Conservation (phyloP, 768 basidiomycete genomes). For the Suillus fuscotomentosus region DNA sequence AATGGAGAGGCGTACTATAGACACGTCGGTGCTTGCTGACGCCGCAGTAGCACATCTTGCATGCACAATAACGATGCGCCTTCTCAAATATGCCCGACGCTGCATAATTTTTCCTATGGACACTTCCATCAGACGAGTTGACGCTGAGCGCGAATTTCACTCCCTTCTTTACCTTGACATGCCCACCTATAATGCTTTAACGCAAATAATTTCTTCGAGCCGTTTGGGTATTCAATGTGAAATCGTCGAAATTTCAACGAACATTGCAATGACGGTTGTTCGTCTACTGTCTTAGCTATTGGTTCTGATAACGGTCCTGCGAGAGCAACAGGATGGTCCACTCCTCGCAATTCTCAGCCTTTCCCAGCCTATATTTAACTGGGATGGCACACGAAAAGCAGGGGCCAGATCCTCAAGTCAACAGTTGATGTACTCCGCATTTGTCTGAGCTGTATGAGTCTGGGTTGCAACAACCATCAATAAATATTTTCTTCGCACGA, state of each 20-base stretch:
- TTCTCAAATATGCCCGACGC: conserved; percentile 40
- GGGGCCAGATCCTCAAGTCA: conserved; percentile 23
- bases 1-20: too few relatives aligned
- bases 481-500: conserved; percentile 56
- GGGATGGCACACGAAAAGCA: conserved; percentile 16
- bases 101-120: conserved; percentile 53
- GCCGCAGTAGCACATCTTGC: conserved; percentile 30
- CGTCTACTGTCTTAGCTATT: neutral
- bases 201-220: too few relatives aligned
- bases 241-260: neutral
- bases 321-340: conserved; percentile 58
- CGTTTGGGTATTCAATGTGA: neutral
- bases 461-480: conserved; percentile 74
- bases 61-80: conserved; percentile 45
- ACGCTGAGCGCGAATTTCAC: conserved; percentile 59
- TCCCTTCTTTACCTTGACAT: conserved; percentile 71
- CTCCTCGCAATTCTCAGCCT: conserved; percentile 48
- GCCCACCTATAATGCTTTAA: conserved; percentile 40
- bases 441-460: conserved; percentile 29
- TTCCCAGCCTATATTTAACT: neutral
- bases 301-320: conserved; percentile 39
- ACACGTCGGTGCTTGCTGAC: too few relatives aligned
- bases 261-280: neutral
- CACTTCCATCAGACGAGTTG: conserved; percentile 56
- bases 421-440: neutral